phyloP scores from a whole-genome alignment of 2,329 filamentous ascomycete genomes.

The Aspergillus aculeatus region DNA sequence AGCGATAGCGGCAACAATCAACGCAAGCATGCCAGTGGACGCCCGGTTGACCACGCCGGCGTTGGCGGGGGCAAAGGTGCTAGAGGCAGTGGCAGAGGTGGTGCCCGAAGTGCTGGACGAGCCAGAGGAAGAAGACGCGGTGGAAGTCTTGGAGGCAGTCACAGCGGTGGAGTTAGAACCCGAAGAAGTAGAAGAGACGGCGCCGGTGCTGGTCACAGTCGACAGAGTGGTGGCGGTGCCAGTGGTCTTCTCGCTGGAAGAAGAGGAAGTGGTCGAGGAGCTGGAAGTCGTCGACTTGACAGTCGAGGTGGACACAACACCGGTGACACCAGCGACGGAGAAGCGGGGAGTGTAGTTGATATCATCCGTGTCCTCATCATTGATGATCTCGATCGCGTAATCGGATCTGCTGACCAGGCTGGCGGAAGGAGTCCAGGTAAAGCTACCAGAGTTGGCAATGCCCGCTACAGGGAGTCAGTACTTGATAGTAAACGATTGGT shows the following conservation, averaged over 20 bases:
- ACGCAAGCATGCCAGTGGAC: slow-evolving; percentile 36
- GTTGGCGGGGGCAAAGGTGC: slow-evolving; percentile 31
- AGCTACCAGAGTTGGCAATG: slow-evolving; percentile 51
- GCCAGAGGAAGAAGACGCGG: slow-evolving; percentile 20
- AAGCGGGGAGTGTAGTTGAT: slow-evolving; percentile 57
- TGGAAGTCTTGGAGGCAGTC: slow-evolving; percentile 16
- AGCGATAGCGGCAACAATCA: slow-evolving; percentile 35
- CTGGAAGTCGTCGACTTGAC: slow-evolving; percentile 21
- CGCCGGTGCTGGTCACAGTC: slow-evolving; percentile 10
- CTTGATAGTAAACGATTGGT: not conserved
- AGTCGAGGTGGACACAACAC: slow-evolving; percentile 31
- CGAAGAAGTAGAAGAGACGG: slow-evolving; percentile 16
- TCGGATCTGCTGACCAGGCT: slow-evolving; percentile 44
- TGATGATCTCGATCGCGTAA: slow-evolving; percentile 56
- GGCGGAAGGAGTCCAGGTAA: slow-evolving; percentile 48
- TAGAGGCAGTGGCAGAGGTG: slow-evolving; percentile 25
- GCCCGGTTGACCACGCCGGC: slow-evolving; percentile 33
- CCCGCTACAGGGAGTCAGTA: slow-evolving; percentile 34
- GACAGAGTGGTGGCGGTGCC: slow-evolving; percentile 24
- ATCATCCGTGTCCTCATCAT: slow-evolving; percentile 43
- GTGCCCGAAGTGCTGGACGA: slow-evolving; percentile 22
- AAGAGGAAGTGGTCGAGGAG: slow-evolving; percentile 15
- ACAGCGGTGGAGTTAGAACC: slow-evolving; percentile 18
- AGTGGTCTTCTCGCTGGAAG: slow-evolving; percentile 18
- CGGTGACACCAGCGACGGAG: slow-evolving; percentile 48